These are phyloP conservation scores for Caryopteris hybrid DNA, from an alignment of 305 asterid genomes.

Conservation along the genomic window DNA sequence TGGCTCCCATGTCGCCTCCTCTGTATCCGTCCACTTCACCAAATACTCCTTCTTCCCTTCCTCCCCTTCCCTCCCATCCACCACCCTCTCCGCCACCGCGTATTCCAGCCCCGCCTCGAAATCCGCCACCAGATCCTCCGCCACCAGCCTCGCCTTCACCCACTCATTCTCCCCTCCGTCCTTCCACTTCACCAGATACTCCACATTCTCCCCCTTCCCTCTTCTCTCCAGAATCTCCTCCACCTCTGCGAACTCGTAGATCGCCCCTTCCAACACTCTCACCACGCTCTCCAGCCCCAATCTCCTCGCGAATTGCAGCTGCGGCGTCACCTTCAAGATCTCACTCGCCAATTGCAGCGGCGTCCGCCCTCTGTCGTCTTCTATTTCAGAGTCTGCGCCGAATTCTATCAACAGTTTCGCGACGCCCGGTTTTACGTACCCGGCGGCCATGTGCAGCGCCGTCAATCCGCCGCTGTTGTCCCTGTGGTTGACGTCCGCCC, in stretches of 20 bases:
- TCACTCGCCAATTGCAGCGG: slow-evolving; percentile 72
- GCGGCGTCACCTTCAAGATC: slow-evolving; percentile 64
- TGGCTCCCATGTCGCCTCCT: slow-evolving; percentile 93
- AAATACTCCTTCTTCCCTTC: slow-evolving; percentile 59
- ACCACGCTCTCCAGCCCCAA: slow-evolving; percentile 71
- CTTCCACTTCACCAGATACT: slow-evolving; percentile 80
- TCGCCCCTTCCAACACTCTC: slow-evolving; percentile 54
- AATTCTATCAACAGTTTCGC: slow-evolving; percentile 48
- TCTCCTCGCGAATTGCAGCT: slow-evolving; percentile 72
- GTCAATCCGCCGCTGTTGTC: slow-evolving; percentile 70
- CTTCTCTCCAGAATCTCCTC: slow-evolving; percentile 82
- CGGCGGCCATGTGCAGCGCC: slow-evolving; percentile 89
- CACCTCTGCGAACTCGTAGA: slow-evolving; percentile 81
- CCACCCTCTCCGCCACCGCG: slow-evolving; percentile 72
- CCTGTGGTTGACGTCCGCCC: slow-evolving; percentile 52
- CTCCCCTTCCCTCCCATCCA: slow-evolving; percentile 48
- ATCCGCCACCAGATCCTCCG: slow-evolving; percentile 70
- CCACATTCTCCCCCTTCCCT: slow-evolving; percentile 70
- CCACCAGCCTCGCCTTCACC: slow-evolving; percentile 57
- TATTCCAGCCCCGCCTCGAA: slow-evolving; percentile 89
- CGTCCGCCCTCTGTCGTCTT: slow-evolving; percentile 59
- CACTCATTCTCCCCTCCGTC: slow-evolving; percentile 86
- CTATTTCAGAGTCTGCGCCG: slow-evolving; percentile 68
- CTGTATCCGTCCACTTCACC: slow-evolving; percentile 85
- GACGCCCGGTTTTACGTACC: slow-evolving; percentile 68